These are phyloP conservation scores for Kodamaea laetipori DNA, from an alignment of 805 yeast species.

Conservation along the genomic window DNA sequence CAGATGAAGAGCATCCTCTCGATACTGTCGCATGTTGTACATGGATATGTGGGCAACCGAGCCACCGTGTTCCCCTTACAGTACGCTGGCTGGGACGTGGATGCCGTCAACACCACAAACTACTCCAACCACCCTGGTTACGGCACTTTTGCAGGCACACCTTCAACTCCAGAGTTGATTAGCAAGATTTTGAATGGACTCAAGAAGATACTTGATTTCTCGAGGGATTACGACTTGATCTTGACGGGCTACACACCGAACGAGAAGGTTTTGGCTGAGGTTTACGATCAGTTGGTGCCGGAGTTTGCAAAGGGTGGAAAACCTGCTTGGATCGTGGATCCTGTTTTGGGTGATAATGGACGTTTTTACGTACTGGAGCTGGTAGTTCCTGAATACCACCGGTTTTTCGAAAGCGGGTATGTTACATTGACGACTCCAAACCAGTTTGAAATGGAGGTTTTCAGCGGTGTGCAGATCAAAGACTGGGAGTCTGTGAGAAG, in stretches of 20 bases:
- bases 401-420: constrained; percentile 43
- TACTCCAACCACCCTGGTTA: constrained; percentile 93
- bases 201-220: constrained; percentile 42
- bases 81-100: constrained; percentile 88
- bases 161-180: constrained; percentile 49
- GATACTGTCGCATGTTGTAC: constrained; percentile 89
- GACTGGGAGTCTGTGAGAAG: constrained; percentile 36
- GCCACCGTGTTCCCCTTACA: constrained; percentile 92
- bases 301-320: constrained; percentile 23
- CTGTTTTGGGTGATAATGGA: constrained; percentile 92
- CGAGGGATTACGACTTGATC: constrained; percentile 56
- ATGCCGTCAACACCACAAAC: constrained; percentile 83
- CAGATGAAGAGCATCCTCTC: constrained; percentile 13
- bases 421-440: constrained; percentile 67
- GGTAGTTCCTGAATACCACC: constrained; percentile 53
- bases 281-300: constrained; percentile 44
- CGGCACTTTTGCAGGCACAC: constrained; percentile 62
- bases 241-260: constrained; percentile 81
- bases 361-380: constrained; percentile 67
- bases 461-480: constrained; percentile 49
- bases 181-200: constrained; percentile 58
- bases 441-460: constrained; percentile 69
- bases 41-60: constrained; percentile 92
- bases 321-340: constrained; percentile 75
- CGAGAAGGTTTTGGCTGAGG: constrained; percentile 52